Base-by-base conservation (phyloP, 1,139 yeast genomes). In the Debaryomycetaceae sp. region DNA sequence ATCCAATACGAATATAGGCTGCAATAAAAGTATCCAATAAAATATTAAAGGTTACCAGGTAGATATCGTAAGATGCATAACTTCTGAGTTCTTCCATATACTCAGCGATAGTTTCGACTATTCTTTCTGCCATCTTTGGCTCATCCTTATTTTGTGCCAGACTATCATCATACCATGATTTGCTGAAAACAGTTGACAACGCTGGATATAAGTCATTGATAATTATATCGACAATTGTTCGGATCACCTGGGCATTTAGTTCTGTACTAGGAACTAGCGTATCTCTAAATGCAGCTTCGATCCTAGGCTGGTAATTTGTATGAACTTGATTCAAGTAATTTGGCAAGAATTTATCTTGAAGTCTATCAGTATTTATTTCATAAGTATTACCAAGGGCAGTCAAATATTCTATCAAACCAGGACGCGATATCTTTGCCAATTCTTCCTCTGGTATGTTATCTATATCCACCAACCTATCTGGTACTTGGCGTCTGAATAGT, bases 311-410 rank as follows among this genome's bases (percentile, higher is more conserved):
- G 59, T 85, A 85, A 41, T 71, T 77, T 38, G 80, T 72, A 36
- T 86, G 83, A 11, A 88, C 91, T 53, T 82, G 73, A 3, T 75
- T 78, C 24, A 79, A 73, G 56, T 85, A 82, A 41, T 75, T 78
- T 13, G 81, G 79, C 17, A 84, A 72, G 40, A 88, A 81, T 33
- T 85, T 86, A 44, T 87, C 95, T 24, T 86, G 80, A 46, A 86
- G 78, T 47, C 86, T 82, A 17, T 92, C 95, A 16, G 91, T 86
- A 50, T 86, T 81, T 63, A 88, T 85, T 59, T 88, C 96, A 59
- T 86, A 94, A 45, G 77, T 69, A 46, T 89, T 89, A 3, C 94
- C 94, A 29, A 87, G 72, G 0, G 96, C 96, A 22, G 87, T 77
- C 41, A 87, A 67, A 58, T 89, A 89, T 54, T 89, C 96, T 33